phyloP scores from a whole-genome alignment of 805 yeast species.

The Pichia occidentalis region DNA sequence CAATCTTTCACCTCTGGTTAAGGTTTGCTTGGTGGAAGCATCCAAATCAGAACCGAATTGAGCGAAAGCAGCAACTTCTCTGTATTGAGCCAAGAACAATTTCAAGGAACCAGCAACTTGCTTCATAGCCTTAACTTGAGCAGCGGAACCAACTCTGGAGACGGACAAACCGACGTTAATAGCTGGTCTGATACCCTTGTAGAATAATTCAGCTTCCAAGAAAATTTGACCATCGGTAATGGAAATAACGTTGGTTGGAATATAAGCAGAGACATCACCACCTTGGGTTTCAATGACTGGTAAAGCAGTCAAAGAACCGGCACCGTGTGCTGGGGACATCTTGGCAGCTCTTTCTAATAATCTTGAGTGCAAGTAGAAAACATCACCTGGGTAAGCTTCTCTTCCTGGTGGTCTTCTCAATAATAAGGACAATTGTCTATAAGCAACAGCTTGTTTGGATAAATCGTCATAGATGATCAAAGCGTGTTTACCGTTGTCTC shows the following conservation, averaged over 20 bases:
- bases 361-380: constrained; percentile 92
- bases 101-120: constrained; percentile 99
- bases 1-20: constrained; percentile 99
- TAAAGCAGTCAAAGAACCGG: constrained; percentile 92
- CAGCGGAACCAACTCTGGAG: constrained; percentile 99
- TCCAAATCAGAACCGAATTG: constrained; percentile 99
- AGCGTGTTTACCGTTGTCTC: constrained; percentile 98
- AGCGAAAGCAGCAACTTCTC: constrained; percentile 99
- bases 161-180: constrained; percentile 99
- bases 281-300: constrained; percentile 98
- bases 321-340: constrained; percentile 85
- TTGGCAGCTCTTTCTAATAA: constrained; percentile 96
- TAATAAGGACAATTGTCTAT: constrained; percentile 97
- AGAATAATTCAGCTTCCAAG: constrained; percentile 99
- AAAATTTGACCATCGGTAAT: constrained; percentile 97
- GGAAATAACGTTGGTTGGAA: constrained; percentile 96
- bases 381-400: constrained; percentile 97
- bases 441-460: constrained; percentile 99
- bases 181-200: constrained; percentile 99
- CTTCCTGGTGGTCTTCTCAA: constrained; percentile 97
- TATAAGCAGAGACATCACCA: constrained; percentile 98
- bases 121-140: constrained; percentile 99
- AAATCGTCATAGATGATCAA: constrained; percentile 95
- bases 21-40: constrained; percentile 98
- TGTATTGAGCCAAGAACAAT: constrained; percentile 99